Base-by-base conservation (phyloP, 2,329 filamentous ascomycete genomes). In the Clonostachys rhizophaga region DNA sequence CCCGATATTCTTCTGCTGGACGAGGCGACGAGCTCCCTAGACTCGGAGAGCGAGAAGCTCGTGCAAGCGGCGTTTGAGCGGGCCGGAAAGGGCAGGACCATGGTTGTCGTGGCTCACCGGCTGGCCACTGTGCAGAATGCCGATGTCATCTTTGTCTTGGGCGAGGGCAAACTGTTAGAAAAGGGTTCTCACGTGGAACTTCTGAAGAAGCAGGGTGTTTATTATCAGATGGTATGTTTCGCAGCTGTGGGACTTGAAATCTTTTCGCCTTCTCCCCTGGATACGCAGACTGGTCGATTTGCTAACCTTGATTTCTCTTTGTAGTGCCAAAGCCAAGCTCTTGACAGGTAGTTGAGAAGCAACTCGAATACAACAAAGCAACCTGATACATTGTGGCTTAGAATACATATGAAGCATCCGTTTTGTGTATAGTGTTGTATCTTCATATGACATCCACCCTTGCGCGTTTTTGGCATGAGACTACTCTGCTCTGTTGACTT, bases 71-170 rank as follows among this genome's bases (percentile, higher is more conserved):
- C 86, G 0, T 81, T 91, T 57, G 84, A 89, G 68, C 72, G 72
- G 40, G 82, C 81, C 0, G 75, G 74, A 5, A 72, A 74, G 52
- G 78, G 78, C 3, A 68, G 78, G 8, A 83, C 89, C 3, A 88
- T 87, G 50, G 72, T 94, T 4, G 86, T 87, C 4, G 87, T 94
- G 11, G 89, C 89, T 2, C 89, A 92, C 61, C 74, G 88, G 13
- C 70, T 92, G 43, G 84, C 84, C 1, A 92, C 86, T 12, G 83
- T 91, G 17, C 87, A 88, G 62, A 86, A 91, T 54, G 86, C 87
- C 2, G 84, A 92, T 61, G 70, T 84, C n/a, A 91, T 91, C 40
- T 89, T 88, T 55, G 87, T 92, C 1, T 79, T 94, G 43, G 86
- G 86, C 11, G 76, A 83, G 50, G 66, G 50, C 10, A 76, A 71